Evolutionary conservation across 2,329 filamentous ascomycete genomes (phyloP), one percentile per base, ranked within the genome.

Genomic region (Aureobasidium mangrovei): DNA sequence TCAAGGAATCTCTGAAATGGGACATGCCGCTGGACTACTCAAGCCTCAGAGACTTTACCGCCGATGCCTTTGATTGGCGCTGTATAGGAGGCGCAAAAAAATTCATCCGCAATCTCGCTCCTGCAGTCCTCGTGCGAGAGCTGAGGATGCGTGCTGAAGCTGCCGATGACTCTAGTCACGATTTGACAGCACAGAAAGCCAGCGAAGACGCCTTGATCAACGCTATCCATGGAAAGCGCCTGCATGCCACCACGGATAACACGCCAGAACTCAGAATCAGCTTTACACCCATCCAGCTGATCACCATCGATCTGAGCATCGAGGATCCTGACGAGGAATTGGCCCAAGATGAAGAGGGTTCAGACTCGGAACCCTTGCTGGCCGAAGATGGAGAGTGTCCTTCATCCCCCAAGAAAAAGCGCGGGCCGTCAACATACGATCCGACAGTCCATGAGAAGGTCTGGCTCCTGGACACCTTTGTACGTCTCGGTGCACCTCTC

Each of bases 41-140:
- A 3, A 82, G 80, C 0, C 70, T 98, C 35, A 80, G 91, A 35
- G 76, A 78, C 10, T 96, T 95, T 65, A 80, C 84, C 0, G 77
- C 79, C 1, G 84, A 94, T 59, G 85, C 84, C 0, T 94, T 98
- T 60, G 89, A 91, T 56, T 98, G 93, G 93, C 81, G 79, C 4
- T 85, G 83, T 61, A 79, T 83, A 29, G 78, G 78, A 48, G 91
- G 91, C 0, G 90, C 91, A 12, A 80, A 86, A 63, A 95, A 95
- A 64, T 87, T 95, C 57, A 83, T 95, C 29, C 81, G 85, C 10
- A 85, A 87, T 29, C 72, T 97, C 8, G 86, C 89, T 0, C 87
- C 89, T 8, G 83, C 85, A 6, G 71, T 97, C 1, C 73, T 97
- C 2, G 75, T 82, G 10, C 80, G 79, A 57, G 82, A 79, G 57